Base-by-base conservation (phyloP, 1,284 basidiomycete genomes). In the Dichomitus squalens region DNA sequence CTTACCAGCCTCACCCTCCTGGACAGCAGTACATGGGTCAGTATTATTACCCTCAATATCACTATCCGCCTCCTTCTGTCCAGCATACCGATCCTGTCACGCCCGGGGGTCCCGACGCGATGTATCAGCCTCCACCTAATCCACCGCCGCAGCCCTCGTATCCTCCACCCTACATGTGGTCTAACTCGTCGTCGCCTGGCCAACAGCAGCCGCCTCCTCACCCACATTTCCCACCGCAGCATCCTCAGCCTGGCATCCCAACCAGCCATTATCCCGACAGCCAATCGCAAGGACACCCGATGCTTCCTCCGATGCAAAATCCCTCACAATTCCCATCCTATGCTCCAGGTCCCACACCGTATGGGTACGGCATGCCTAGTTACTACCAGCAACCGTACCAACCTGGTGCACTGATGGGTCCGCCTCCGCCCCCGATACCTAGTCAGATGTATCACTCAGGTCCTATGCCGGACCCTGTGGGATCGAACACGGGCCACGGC, bases 361-460 rank as follows among this genome's bases (percentile, higher is more conserved):
- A 76, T 54, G 76, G 75, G 44, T 85, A 83, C 66, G 73, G 81
- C 5, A 69, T 79, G 60, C 73, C 76, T 4, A 67, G 74, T 12
- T 87, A 84, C 57, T 83, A 80, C 65, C 75, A 78, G 5, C 71
- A 69, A 4, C 65, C 55, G 0, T 63, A 57, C 38, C 55, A 48
- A 53, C 59, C 52, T 48, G 53, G 68, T 68, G 41, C 70, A 71
- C 75, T 20, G 71, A 76, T 57, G 80, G 80, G 50, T 71, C 68
- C 74, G 49, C 66, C 72, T 5, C 64, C 63, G 4, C 66, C 68
- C 4, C 63, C 61, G 11, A 62, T 70, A 47, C 64, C 66, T 9
- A 68, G 62, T 48, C 75, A 70, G 7, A 60, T 60, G 58, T 64
- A 55, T 35, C 59, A 49, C 12, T 25, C 70, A 62, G 41, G 46